phyloP scores from a whole-genome alignment of 768 basidiomycete genomes.

The Leccinellum albellum region DNA sequence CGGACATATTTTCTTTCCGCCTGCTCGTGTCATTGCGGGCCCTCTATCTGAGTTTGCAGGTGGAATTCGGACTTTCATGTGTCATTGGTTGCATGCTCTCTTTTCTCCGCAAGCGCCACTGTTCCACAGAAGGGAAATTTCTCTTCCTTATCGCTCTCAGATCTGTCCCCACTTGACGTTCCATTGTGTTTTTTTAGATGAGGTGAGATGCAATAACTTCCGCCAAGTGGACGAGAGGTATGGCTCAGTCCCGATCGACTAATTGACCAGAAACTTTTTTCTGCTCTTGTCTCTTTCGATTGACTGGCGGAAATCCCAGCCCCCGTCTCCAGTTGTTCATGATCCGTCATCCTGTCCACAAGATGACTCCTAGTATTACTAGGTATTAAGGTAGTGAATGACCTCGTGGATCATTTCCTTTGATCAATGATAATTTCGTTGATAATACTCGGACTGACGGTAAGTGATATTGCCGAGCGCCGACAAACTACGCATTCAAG shows the following conservation, averaged over 20 bases:
- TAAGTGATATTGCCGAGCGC: slow-evolving; percentile 17
- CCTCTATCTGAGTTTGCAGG: slow-evolving; percentile 29
- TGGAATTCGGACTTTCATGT: slow-evolving; percentile 31
- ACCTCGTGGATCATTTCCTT: slow-evolving; percentile 26
- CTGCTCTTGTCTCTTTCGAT: slow-evolving; percentile 3
- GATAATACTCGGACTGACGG: slow-evolving; percentile 14
- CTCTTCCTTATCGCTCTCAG: slow-evolving; percentile 18
- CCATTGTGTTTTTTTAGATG: slow-evolving; percentile 8
- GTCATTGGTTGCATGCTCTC: slow-evolving; percentile 22
- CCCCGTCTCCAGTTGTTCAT: slow-evolving; percentile 14
- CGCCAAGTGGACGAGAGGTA: slow-evolving; percentile 14
- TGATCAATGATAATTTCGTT: slow-evolving; percentile 16
- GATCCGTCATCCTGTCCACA: slow-evolving; percentile 13
- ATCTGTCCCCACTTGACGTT: slow-evolving; percentile 20
- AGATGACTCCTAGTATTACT: slow-evolving; percentile 7
- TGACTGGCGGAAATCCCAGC: slow-evolving; percentile 13
- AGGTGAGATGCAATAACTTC: slow-evolving; percentile 14
- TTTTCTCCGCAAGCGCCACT: slow-evolving; percentile 25
- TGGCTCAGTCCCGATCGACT: slow-evolving; percentile 10
- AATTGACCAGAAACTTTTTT: slow-evolving; percentile 20
- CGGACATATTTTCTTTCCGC: slow-evolving; percentile 5
- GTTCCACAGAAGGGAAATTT: slow-evolving; percentile 13
- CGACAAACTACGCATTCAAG: slow-evolving; percentile 10
- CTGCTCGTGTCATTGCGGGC: slow-evolving; percentile 9
- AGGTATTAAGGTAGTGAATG: slow-evolving; percentile 14